A percentile compares a stretch with the other conserved stretches of the same genome.
Conservation (phyloP, 306 rosid species). For the Sophora flavescens region DNA sequence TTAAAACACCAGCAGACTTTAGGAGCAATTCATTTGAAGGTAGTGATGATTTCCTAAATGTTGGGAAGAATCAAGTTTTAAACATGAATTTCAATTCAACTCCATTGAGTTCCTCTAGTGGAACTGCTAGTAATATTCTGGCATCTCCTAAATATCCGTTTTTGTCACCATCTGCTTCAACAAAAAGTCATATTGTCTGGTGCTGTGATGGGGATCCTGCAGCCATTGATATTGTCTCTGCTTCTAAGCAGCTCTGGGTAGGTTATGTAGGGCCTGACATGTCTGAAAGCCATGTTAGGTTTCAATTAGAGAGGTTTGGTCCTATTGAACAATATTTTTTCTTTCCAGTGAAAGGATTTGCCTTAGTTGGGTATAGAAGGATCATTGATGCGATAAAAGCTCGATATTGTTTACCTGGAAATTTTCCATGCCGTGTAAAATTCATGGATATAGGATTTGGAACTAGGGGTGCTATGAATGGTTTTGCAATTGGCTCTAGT, state of each 20-base stretch:
- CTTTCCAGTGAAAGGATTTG: conserved; percentile 80
- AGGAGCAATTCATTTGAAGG: conserved; percentile 77
- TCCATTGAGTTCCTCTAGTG: conserved; percentile 68
- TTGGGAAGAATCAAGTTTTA: conserved; percentile 65
- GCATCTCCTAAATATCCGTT: conserved; percentile 71
- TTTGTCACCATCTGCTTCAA: conserved; percentile 56
- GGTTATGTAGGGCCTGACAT: conserved; percentile 69
- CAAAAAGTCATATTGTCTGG: conserved; percentile 67
- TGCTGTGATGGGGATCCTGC: conserved; percentile 87
- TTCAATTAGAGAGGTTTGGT: conserved; percentile 91
- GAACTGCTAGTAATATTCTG: conserved; percentile 60
- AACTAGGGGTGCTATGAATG: conserved; percentile 79
- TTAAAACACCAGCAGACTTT: conserved; percentile 61
- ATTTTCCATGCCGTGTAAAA: conserved; percentile 78
- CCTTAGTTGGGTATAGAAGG: conserved; percentile 83
- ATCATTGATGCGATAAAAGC: conserved; percentile 85
- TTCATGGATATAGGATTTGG: conserved; percentile 95
- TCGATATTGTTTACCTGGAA: conserved; percentile 72
- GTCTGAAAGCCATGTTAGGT: conserved; percentile 85
- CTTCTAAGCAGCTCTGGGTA: conserved; percentile 93
- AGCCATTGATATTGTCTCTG: conserved; percentile 83
- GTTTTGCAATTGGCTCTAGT: conserved; percentile 90
- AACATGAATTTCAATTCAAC: conserved; percentile 66
- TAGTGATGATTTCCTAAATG: conserved; percentile 62
- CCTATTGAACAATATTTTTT: conserved; percentile 71